Base-by-base conservation (phyloP, 2,329 filamentous ascomycete species). In the Colletotrichum chrysophilum region DNA sequence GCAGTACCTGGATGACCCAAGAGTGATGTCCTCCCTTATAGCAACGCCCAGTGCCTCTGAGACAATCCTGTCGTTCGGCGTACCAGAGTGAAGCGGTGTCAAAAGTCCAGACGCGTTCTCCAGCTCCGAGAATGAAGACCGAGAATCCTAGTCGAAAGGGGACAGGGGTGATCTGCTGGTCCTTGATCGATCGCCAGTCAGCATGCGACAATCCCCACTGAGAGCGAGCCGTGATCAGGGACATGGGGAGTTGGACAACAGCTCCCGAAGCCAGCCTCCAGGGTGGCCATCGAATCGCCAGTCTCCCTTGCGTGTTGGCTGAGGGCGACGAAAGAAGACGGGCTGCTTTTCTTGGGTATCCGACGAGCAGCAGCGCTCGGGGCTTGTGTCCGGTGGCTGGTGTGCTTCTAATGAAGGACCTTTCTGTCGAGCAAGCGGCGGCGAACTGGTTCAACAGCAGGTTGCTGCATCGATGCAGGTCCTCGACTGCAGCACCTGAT, bases 101-200 rank as follows among this genome's bases (percentile, higher is more conserved):
- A 58, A 26, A 21, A 32, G 12, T 13, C 26, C 26, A 58, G 55
- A 58, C 24, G 55, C 26, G 55, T 58, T 18, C 7, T 58, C 55
- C 26, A 30, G 58, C 58, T 61, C 28, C 28, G 26, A 61, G 28
- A 30, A 30, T 32, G 28, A 32, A 34, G 26, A n/a, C 28, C 28
- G 24, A 61, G 24, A n/a, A 58, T 34, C 43, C 65, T 67, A 21
- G 8, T n/a, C 61, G 30, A 38, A n/a, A 66, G 24, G 38, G 3
- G 26, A 60, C 61, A 75, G 62, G 68, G 72, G 58, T 71, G 10
- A 6, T 9, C 26, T 64, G 60, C 65, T 56, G 48, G 28, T 58
- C 65, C 65, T 67, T 66, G 9, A 64, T 38, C 32, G 72, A 75
- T 75, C 68, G 72, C 52, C 68, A 32, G 69, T 66, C 21, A 66